Evolutionary conservation across 768 basidiomycete species (phyloP).

Genomic region (Rhizopogon rudus): DNA sequence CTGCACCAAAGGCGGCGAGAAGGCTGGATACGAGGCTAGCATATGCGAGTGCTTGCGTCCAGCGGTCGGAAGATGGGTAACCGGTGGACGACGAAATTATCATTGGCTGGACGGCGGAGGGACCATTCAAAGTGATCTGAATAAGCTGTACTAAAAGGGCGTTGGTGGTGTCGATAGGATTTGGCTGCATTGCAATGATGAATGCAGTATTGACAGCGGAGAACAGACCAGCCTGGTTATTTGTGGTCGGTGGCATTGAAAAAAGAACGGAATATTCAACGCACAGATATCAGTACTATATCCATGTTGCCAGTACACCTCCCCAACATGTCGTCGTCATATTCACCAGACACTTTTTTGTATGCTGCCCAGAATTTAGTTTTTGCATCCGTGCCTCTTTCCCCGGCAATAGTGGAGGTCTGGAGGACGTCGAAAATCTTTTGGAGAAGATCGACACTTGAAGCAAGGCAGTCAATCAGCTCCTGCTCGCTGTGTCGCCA

Average conservation of each 20-base stretch:
- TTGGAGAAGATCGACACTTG: too few species aligned
- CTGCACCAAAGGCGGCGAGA: slow-evolving; percentile 9
- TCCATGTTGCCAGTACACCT: not conserved
- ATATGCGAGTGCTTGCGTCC: slow-evolving; percentile 10
- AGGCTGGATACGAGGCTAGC: slow-evolving; percentile 2
- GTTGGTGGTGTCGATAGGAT: not conserved
- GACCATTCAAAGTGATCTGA: too few species aligned
- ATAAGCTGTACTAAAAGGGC: too few species aligned
- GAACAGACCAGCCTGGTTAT: not conserved
- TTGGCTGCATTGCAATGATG: not conserved
- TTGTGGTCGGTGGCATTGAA: not conserved
- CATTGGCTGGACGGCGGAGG: too few species aligned
- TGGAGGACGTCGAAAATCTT: too few species aligned
- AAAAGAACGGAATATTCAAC: not conserved
- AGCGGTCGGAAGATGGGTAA: not conserved
- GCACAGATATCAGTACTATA: slow-evolving; percentile 5
- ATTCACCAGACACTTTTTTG: slow-evolving; percentile 1
- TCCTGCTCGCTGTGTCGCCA: too few species aligned
- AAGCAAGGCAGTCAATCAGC: too few species aligned
- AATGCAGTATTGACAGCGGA: not conserved
- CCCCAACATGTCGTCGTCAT: not conserved
- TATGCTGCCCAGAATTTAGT: not conserved
- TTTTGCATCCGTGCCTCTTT: too few species aligned
- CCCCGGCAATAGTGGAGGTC: too few species aligned
- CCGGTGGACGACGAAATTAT: too few species aligned